Evolutionary conservation across 129 eudicot species (phyloP).

Genomic region (Artemisia argyi): DNA sequence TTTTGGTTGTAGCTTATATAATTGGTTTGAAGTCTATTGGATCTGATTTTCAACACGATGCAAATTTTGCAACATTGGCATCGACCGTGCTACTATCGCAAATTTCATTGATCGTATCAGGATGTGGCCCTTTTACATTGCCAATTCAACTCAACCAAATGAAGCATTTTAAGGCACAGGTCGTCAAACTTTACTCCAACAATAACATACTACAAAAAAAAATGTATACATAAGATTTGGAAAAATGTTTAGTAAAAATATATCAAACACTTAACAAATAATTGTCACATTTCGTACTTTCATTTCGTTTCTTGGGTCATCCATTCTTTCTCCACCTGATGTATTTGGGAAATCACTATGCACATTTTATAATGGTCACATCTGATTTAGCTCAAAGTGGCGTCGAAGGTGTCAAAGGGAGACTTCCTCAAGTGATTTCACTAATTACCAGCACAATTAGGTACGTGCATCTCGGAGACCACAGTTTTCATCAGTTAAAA

Average conservation of each 20-base stretch:
- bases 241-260: neutral
- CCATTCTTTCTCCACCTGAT: constrained; percentile 53
- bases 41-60: constrained; percentile 49
- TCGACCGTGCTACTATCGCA: constrained; percentile 70
- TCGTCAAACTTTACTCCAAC: constrained; percentile 41
- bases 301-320: constrained; percentile 36
- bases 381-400: constrained; percentile 61
- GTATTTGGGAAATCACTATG: constrained; percentile 76
- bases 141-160: constrained; percentile 81
- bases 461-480: constrained; percentile 26
- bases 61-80: constrained; percentile 78
- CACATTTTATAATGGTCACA: constrained; percentile 88
- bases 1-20: constrained; percentile 42
- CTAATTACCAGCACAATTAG: constrained; percentile 60
- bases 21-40: constrained; percentile 54
- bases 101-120: constrained; percentile 70
- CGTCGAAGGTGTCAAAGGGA: constrained; percentile 45
- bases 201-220: constrained; percentile 30
- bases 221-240: constrained; percentile 11
- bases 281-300: neutral
- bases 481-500: too few species aligned
- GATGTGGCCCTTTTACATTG: constrained; percentile 78
- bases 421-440: constrained; percentile 66
- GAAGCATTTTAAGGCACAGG: constrained; percentile 58
- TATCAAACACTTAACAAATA: neutral